Conservation (phyloP, 1,284 basidiomycete genomes). For the Exobasidium cylindrosporum region DNA sequence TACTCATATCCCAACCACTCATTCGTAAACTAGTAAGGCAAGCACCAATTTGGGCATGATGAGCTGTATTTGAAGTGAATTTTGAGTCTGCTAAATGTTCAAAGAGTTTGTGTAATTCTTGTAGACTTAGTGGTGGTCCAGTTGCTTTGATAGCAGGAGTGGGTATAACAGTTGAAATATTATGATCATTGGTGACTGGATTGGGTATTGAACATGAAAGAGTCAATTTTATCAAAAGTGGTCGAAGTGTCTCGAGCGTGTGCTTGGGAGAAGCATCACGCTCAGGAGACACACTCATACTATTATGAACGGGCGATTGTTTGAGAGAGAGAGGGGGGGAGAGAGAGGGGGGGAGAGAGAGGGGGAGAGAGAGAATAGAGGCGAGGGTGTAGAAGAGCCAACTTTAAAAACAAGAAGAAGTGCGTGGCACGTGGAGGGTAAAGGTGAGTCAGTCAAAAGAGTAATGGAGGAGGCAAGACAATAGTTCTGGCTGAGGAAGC, state of each 20-base stretch:
- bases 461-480: too few relatives aligned
- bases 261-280: slow-evolving; percentile 17
- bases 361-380: neutral
- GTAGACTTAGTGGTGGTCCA: slow-evolving; percentile 24
- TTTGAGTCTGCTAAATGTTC: slow-evolving; percentile 47
- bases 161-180: neutral
- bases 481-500: too few relatives aligned
- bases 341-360: neutral
- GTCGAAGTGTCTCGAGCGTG: slow-evolving; percentile 42
- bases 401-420: neutral
- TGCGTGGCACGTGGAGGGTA: neutral
- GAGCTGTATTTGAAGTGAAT: slow-evolving; percentile 42
- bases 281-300: neutral
- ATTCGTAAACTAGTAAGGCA: slow-evolving; percentile 48
- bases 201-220: slow-evolving; percentile 19
- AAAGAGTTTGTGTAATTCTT: slow-evolving; percentile 37
- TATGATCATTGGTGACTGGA: slow-evolving; percentile 5
- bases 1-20: slow-evolving; percentile 36
- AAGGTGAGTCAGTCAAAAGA: neutral
- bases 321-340: neutral
- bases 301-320: neutral
- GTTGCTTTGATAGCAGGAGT: slow-evolving; percentile 27
- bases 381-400: too few relatives aligned
- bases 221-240: slow-evolving; percentile 40
- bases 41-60: slow-evolving; percentile 49